Evolutionary conservation across 1,284 basidiomycete genomes (phyloP), one percentile per base, ranked within the genome.

Genomic region (Ustilago nuda): DNA sequence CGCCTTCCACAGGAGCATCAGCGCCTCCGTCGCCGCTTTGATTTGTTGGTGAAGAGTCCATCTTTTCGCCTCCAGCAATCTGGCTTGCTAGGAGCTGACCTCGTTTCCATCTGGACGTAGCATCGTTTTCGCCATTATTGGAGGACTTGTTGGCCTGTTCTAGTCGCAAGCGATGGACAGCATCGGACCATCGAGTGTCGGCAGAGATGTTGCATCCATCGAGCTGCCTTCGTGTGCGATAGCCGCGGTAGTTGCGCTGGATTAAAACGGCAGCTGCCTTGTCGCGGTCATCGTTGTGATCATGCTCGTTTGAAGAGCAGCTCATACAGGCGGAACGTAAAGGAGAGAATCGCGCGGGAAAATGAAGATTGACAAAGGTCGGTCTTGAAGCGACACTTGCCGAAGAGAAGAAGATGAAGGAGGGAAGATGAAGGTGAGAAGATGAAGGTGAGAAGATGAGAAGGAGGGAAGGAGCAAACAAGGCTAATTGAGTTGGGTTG

Each of bases 201-300:
- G 79, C 73, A 19, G 76, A 78, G 58, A 82, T 72, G 57, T 67
- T 72, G 63, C 66, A 72, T 46, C 81, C 81, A 33, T 78, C 66
- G 33, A 79, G 71, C 52, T 76, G 64, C 8, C 81, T 59, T 6
- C 77, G 39, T 12, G 78, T 74, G n/a, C 67, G 64, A 35, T 81
- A 81, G 19, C 76, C 76, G n/a, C 81, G 77, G 52, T 81, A 82
- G 70, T 81, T 78, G 43, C 67, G 56, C 64, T 82, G 80, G 33
- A 82, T 82, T 30, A 81, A 56, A 9, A 66, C 59, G 1, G 79
- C 79, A 5, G 79, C 79, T 0, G 70, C 70, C 13, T 54, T 59
- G 56, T 79, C 75, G 12, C 57, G n/a, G 58, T 74, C 68, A 53
- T 51, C 59, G 62, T 71, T 53, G 58, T 75, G 60, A 12, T 79